Evolutionary conservation across 257 asterid genomes (phyloP).

Genomic region (Verbascum thapsus): DNA sequence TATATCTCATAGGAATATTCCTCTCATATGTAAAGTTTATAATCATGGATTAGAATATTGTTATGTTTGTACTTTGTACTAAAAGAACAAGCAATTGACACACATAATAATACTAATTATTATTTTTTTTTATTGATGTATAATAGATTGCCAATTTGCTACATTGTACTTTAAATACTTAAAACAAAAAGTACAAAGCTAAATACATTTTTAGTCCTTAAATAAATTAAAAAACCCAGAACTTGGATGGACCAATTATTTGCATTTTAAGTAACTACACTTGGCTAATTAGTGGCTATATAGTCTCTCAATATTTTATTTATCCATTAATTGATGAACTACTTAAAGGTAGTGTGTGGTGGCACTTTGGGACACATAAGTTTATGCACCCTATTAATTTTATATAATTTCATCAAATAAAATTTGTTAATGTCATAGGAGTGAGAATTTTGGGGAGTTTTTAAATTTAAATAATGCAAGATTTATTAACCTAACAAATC

Average conservation of each 20-base stretch:
- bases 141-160: neutral
- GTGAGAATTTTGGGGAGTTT: neutral
- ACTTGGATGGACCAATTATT: conserved; percentile 5
- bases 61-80: too few species aligned
- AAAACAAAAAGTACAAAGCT: neutral
- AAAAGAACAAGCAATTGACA: too few species aligned
- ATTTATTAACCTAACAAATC: conserved; percentile 28
- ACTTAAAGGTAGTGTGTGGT: conserved; percentile 14
- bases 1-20: too few species aligned
- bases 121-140: too few species aligned
- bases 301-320: conserved; percentile 14
- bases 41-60: too few species aligned
- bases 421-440: conserved; percentile 18
- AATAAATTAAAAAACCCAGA: neutral
- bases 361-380: conserved; percentile 23
- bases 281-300: conserved; percentile 27
- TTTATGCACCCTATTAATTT: neutral
- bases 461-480: conserved; percentile 22
- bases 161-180: neutral
- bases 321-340: conserved; percentile 10
- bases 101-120: too few species aligned
- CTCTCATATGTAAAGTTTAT: too few species aligned
- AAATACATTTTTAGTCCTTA: neutral
- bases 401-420: neutral
- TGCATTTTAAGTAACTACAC: conserved; percentile 13